Base-by-base conservation (phyloP, 805 yeast genomes). In the Saturnispora ahearnii region DNA sequence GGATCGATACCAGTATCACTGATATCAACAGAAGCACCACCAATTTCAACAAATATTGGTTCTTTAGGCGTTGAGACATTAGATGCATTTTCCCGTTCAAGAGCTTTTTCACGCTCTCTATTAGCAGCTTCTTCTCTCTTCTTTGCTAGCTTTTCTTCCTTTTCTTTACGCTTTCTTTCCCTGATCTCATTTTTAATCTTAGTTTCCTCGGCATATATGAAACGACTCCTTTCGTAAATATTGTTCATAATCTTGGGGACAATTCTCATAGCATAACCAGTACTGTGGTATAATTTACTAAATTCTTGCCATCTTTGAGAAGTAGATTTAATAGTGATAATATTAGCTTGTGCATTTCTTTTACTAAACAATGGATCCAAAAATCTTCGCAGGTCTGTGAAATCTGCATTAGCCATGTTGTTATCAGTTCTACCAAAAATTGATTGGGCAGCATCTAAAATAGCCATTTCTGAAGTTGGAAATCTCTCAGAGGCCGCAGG, bases 1-100 rank as follows among this genome's bases (percentile, higher is more conserved):
- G 96, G 95, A 66, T 90, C 97, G 51, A 90, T 87, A 49, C 87
- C 96, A 3, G 96, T 82, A 0, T 93, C 95, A 38, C 90, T 77
- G 34, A 90, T 85, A 61, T 90, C 95, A 33, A 90, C 89, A 46
- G 81, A 81, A 28, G 82, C 67, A 24, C 84, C 95, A 34, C 88
- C 89, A 55, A 90, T 83, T 11, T 71, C 71, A 3, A 90, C 88
- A 69, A 74, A 76, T 0, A 85, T 72, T 0, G 95, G 90, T 13
- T 75, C 74, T 3, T 34, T 30, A 13, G 24, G 28, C 7, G 7
- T 51, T 53, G 18, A 50, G 52, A 9, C 51, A 52, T 11, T 28
- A 10, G 61, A 60, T 10, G 57, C 62, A 34, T 63, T 68, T 58
- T 46, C 66, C 58, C 47, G 22, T 38, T 44, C 48, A 22, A 22